Evolutionary conservation across 2,329 filamentous ascomycete species (phyloP).

Genomic region (Lasiodiplodia gonubiensis): DNA sequence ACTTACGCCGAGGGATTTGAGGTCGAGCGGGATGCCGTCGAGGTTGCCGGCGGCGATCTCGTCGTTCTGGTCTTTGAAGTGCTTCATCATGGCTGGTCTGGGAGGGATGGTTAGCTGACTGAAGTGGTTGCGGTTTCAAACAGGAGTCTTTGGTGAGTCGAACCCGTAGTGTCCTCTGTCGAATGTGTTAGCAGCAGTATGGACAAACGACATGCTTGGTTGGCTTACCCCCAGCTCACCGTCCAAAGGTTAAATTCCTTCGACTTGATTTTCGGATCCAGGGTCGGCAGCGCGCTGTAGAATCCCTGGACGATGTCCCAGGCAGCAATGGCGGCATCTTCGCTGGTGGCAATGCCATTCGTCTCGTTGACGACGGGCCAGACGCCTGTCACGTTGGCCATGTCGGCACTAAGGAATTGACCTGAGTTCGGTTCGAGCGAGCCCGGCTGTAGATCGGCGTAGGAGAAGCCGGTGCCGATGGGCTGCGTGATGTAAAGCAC

Average conservation of each 20-base stretch:
- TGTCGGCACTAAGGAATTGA: background rate
- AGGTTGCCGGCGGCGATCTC: constrained; percentile 55
- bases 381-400: constrained; percentile 43
- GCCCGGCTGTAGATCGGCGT: constrained; percentile 35
- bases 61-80: constrained; percentile 63
- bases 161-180: constrained; percentile 55
- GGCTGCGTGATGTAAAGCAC: constrained; percentile 49
- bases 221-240: constrained; percentile 53
- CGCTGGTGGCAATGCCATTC: constrained; percentile 38
- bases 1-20: constrained; percentile 61
- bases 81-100: constrained; percentile 60
- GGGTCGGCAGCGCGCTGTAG: constrained; percentile 42
- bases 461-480: constrained; percentile 49
- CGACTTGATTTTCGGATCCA: constrained; percentile 60
- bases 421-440: background rate
- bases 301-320: constrained; percentile 47
- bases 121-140: too few relatives aligned
- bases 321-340: constrained; percentile 43
- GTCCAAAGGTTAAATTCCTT: constrained; percentile 61
- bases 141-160: background rate
- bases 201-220: background rate
- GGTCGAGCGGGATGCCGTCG: constrained; percentile 57
- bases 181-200: background rate
- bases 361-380: constrained; percentile 51
- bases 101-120: constrained; percentile 36